A percentile compares a stretch with the other conserved stretches of the same genome.
phyloP scores from a whole-genome alignment of 345 rosid genomes.

The Eucalyptus globulus region DNA sequence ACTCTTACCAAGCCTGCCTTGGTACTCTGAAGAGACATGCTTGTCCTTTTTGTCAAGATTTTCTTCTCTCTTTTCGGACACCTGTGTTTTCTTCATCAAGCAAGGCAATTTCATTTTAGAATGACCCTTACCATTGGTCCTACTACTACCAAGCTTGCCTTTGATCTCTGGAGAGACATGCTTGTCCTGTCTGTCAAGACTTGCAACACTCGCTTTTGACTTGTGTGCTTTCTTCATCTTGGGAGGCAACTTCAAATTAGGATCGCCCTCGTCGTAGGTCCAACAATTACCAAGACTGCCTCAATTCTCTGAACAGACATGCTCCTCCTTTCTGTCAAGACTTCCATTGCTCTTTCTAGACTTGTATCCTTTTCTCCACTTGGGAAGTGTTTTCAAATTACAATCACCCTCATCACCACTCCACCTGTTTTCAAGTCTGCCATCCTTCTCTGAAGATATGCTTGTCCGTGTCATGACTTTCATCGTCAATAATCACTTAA shows the following conservation, averaged over 20 bases:
- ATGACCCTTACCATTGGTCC: no score
- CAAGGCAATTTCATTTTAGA: no score
- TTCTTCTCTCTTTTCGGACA: no score
- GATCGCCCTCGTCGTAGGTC: no score
- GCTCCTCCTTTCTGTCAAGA: constrained; percentile 20
- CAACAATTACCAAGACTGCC: no score
- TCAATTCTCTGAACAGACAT: neutral
- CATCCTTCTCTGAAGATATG: neutral
- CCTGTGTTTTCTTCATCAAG: no score
- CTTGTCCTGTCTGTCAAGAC: no score
- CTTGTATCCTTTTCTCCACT: neutral
- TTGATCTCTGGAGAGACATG: no score
- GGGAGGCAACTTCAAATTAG: no score
- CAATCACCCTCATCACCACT: neutral
- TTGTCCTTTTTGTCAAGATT: neutral
- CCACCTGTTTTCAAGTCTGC: constrained; percentile 4
- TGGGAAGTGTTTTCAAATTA: neutral
- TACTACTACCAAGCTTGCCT: no score
- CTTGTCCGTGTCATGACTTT: neutral
- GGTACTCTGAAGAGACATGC: constrained; percentile 5
- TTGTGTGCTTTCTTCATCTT: no score
- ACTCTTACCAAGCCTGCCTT: constrained; percentile 9
- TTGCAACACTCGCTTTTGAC: no score
- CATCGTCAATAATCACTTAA: neutral
- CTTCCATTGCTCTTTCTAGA: neutral